Base-by-base conservation (phyloP, 164 flowering plant species). In the Tetrastigma voinierianum region DNA sequence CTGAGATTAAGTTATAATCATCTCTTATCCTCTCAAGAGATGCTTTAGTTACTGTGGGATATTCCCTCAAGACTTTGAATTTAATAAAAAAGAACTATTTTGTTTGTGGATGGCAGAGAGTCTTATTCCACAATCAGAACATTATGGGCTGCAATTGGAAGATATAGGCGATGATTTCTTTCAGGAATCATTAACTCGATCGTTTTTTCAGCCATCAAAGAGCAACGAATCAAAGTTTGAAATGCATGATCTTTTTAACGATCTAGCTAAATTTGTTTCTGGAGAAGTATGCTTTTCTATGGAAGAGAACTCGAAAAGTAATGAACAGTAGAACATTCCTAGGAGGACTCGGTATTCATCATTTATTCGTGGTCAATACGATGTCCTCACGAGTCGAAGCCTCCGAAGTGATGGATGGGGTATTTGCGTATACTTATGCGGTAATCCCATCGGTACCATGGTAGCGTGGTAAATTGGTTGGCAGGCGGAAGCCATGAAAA, bases 1-100 rank as follows among this genome's bases (percentile, higher is more conserved):
- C 23, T 61, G 15, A 15, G 16, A 18, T 20, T 61, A 4, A 61
- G 64, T 20, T 46, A 61, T 10, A 46, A 45, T 9, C 11, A 61
- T 46, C 64, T 61, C 64, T 2, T 4, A 15, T 2, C n/a, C 45
- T 18, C 44, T 59, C 8, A 59, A 67, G 24, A 48, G 23, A 18
- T 67, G 70, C 14, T 67, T 67, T 53, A 19, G 19, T 11, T 67
- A 25, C 14, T 67, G 70, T 47, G 24, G 46, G 14, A 19, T 67
- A 14, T 67, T 59, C 43, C 70, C 70, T 1, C 59, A 60, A 16
- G 70, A 44, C 45, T 32, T 14, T 52, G 21, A 19, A 12, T 16
- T 67, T 14, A 24, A 63, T 10, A 25, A 40, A 3, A 9, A 49
- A 5, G 2, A 2, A 17, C 4, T 67, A 9, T 9, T 67, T 1